These are phyloP conservation scores for Castanopsis chinensis DNA, from an alignment of 306 rosid genomes.

Conservation along the genomic window DNA sequence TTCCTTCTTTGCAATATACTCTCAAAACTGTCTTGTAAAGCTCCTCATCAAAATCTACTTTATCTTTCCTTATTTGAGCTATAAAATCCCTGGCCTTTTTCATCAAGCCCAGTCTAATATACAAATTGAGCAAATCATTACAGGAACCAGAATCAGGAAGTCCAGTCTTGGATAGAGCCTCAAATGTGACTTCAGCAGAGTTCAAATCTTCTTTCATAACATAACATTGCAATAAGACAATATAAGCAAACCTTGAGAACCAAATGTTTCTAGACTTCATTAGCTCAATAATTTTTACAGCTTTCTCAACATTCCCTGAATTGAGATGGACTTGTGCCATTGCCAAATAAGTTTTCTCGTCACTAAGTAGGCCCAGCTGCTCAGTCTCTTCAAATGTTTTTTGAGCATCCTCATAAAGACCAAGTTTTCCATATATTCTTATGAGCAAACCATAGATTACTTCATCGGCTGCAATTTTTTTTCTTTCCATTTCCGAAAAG, in stretches of 20 bases:
- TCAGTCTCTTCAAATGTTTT: conserved; percentile 69
- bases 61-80: conserved; percentile 46
- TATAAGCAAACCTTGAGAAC: conserved; percentile 80
- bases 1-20: conserved; percentile 75
- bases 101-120: conserved; percentile 47
- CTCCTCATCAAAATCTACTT: conserved; percentile 55
- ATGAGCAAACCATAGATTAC: conserved; percentile 91
- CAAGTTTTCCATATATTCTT: conserved; percentile 88
- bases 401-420: conserved; percentile 80
- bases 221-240: conserved; percentile 78
- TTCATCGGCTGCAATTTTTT: conserved; percentile 66
- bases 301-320: conserved; percentile 67
- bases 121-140: conserved; percentile 72
- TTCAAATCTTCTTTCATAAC: conserved; percentile 73
- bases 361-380: conserved; percentile 61
- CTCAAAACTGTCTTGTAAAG: conserved; percentile 68
- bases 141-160: conserved; percentile 88
- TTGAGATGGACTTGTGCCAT: conserved; percentile 92
- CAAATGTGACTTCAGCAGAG: conserved; percentile 68
- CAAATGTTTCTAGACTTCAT: conserved; percentile 71
- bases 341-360: conserved; percentile 83
- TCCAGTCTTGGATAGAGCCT: conserved; percentile 73
- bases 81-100: conserved; percentile 69
- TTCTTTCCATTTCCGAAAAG: conserved; percentile 75
- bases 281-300: conserved; percentile 58